These are phyloP conservation scores for Avena eriantha DNA, from an alignment of 176 grass and related monocot genomes.

Conservation along the genomic window DNA sequence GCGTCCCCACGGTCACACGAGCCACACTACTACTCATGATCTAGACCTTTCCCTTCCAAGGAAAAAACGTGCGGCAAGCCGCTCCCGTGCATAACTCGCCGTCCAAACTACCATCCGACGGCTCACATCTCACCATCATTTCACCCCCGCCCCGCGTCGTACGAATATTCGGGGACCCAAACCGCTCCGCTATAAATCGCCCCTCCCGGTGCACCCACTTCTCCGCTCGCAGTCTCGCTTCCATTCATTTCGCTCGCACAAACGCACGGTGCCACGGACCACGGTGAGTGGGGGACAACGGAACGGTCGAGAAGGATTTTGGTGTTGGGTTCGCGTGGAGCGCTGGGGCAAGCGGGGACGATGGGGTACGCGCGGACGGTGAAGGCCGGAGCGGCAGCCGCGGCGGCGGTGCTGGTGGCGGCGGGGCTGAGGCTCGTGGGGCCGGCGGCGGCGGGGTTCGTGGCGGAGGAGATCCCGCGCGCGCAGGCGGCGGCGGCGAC, in stretches of 20 bases:
- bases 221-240: neutral
- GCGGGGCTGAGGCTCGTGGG: conserved; percentile 46
- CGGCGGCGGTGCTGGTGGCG: conserved; percentile 51
- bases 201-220: conserved; percentile 1
- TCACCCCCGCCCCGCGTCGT: neutral
- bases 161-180: neutral
- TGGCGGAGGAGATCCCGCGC: conserved; percentile 64
- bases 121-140: neutral
- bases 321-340: neutral
- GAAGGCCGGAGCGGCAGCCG: conserved; percentile 38
- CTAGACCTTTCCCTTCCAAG: conserved; percentile 17
- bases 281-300: neutral
- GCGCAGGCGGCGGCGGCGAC: conserved; percentile 44
- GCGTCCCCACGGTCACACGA: neutral
- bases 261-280: neutral
- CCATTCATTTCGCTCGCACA: neutral
- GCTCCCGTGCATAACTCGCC: conserved; percentile 5
- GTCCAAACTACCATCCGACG: conserved; percentile 18
- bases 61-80: neutral
- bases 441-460: conserved; percentile 51
- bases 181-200: conserved; percentile 44
- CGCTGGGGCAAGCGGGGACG: neutral
- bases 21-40: neutral
- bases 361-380: conserved; percentile 62
- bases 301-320: neutral